These are phyloP conservation scores for Penicillium sp. DNA, from an alignment of 2,329 filamentous ascomycete species.

Conservation along the genomic window DNA sequence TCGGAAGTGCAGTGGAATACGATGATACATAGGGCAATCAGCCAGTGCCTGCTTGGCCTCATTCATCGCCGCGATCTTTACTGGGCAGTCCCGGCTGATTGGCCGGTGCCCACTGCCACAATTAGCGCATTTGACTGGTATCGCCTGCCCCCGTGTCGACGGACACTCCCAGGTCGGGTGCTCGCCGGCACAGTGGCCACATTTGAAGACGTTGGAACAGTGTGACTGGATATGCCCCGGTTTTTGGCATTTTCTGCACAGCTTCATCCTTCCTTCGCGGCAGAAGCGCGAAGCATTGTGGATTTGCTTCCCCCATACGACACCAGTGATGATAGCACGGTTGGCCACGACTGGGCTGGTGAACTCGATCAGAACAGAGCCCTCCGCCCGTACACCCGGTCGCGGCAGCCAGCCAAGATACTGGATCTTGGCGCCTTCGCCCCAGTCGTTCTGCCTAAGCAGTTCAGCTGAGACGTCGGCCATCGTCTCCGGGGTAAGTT, in stretches of 20 bases:
- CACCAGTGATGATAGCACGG: slow-evolving; percentile 3
- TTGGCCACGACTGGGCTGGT: slow-evolving; percentile 3
- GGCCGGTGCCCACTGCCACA: not conserved
- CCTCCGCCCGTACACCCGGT: not conserved
- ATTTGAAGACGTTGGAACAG: not conserved
- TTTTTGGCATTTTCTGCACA: not conserved
- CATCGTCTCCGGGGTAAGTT: slow-evolving; percentile 8
- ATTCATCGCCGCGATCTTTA: not conserved
- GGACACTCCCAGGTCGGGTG: not conserved
- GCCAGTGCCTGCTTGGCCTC: not conserved
- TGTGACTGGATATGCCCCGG: not conserved
- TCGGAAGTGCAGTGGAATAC: not conserved
- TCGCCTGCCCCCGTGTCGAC: not conserved
- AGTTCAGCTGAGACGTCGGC: slow-evolving; percentile 5
- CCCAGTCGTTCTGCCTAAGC: slow-evolving; percentile 5
- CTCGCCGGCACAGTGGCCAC: not conserved
- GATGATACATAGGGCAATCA: not conserved
- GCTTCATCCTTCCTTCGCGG: not conserved
- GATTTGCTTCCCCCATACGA: slow-evolving; percentile 2
- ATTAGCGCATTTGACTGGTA: not conserved
- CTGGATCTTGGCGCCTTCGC: slow-evolving; percentile 1
- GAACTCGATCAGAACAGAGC: slow-evolving; percentile 5
- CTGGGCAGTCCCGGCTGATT: not conserved
- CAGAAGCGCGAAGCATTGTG: not conserved
- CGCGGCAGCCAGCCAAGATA: not conserved